Percentiles rank a stretch among this genome's conserved stretches.
phyloP scores from a whole-genome alignment of 106 monocot species.

The Iris macrosiphon region DNA sequence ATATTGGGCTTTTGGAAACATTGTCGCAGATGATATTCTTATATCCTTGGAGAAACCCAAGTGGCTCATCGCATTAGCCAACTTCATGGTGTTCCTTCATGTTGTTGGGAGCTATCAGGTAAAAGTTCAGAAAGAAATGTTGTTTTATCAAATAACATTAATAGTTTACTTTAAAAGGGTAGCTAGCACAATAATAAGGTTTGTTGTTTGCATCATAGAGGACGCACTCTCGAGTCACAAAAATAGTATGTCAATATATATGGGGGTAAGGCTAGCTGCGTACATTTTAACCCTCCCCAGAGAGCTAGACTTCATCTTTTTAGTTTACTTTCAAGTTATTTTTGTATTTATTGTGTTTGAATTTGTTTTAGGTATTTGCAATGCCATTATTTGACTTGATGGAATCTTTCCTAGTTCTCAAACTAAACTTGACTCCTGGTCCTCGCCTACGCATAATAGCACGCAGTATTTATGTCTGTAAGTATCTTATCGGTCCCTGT shows the following conservation, averaged over 20 bases:
- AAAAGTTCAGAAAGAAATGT: background rate
- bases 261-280: background rate
- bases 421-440: slow-evolving; percentile 8
- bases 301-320: no score
- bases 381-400: slow-evolving; percentile 33
- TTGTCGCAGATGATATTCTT: slow-evolving; percentile 15
- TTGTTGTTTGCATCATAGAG: background rate
- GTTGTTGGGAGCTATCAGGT: slow-evolving; percentile 39
- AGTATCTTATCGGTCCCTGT: background rate
- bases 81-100: slow-evolving; percentile 24
- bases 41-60: slow-evolving; percentile 16
- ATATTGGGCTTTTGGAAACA: slow-evolving; percentile 25
- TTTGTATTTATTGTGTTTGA: background rate
- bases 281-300: background rate
- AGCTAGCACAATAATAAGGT: background rate
- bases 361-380: slow-evolving; percentile 26
- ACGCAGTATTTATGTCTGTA: slow-evolving; percentile 20
- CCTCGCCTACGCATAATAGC: slow-evolving; percentile 16
- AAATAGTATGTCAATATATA: no score
- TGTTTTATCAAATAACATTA: background rate
- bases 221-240: no score
- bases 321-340: background rate
- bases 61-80: slow-evolving; percentile 24
- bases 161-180: background rate
- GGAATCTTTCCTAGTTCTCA: slow-evolving; percentile 17